Percentiles rank a stretch among this genome's conserved stretches.
These are phyloP conservation scores for Monascus ruber DNA, from an alignment of 2,329 filamentous ascomycete species.

Conservation along the genomic window DNA sequence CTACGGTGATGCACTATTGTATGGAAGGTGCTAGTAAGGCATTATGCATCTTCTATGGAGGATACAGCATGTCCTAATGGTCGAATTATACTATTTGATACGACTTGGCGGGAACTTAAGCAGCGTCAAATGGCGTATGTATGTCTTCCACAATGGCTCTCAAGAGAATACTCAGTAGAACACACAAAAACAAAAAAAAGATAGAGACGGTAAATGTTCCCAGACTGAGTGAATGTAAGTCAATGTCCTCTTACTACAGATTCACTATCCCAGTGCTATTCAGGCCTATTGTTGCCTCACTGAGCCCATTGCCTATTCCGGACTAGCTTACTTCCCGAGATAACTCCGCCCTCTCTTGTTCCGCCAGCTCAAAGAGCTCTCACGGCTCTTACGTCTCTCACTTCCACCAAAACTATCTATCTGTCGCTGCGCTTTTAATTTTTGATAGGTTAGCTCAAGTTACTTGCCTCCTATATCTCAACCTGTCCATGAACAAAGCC, in stretches of 20 bases:
- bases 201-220: too few relatives aligned
- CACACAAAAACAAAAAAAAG: too few relatives aligned
- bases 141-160: too few relatives aligned
- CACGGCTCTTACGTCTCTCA: conserved; percentile 1
- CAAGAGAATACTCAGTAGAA: too few relatives aligned
- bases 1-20: conserved; percentile 80
- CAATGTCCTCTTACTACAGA: not conserved
- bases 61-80: conserved; percentile 31
- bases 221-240: not conserved
- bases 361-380: not conserved
- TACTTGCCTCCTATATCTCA: too few relatives aligned
- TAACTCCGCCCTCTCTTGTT: conserved; percentile 1
- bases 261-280: not conserved
- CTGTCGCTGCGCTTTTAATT: too few relatives aligned
- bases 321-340: conserved; percentile 8
- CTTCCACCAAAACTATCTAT: too few relatives aligned
- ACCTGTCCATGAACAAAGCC: too few relatives aligned
- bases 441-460: too few relatives aligned
- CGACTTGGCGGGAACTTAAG: too few relatives aligned
- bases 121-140: too few relatives aligned
- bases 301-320: conserved; percentile 15
- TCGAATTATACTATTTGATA: not conserved
- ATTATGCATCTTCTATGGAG: conserved; percentile 48
- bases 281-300: not conserved
- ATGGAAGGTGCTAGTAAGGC: conserved; percentile 80